Evolutionary conservation across 2,329 filamentous ascomycete genomes (phyloP).

Genomic region (Talaromyces sp.): DNA sequence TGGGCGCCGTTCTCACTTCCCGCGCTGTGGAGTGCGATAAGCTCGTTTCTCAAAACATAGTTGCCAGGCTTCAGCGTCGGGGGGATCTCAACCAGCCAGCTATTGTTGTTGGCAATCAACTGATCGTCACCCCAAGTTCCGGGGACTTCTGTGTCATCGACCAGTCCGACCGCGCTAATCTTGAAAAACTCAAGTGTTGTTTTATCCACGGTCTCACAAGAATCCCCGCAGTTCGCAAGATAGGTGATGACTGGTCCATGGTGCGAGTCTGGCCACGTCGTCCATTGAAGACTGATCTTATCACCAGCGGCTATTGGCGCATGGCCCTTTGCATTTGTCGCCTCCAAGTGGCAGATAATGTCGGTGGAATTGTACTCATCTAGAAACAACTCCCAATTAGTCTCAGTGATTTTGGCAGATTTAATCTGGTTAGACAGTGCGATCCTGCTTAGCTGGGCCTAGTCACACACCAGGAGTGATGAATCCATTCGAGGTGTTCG

Average conservation of each 20-base stretch:
- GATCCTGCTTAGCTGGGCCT: too few species aligned
- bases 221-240: conserved; percentile 60
- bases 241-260: conserved; percentile 66
- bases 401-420: too few species aligned
- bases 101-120: conserved; percentile 54
- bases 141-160: conserved; percentile 44
- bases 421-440: too few species aligned
- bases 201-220: conserved; percentile 58
- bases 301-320: conserved; percentile 62
- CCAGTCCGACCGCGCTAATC: conserved; percentile 59
- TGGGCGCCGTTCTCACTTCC: conserved; percentile 47
- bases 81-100: conserved; percentile 51
- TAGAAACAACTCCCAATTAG: too few species aligned
- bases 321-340: conserved; percentile 52
- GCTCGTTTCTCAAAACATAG: conserved; percentile 56
- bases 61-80: conserved; percentile 49
- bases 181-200: conserved; percentile 62
- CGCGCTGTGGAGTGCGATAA: conserved; percentile 54
- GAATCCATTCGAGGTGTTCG: conserved; percentile 57
- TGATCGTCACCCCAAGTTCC: conserved; percentile 59
- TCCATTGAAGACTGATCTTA: conserved; percentile 63
- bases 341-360: conserved; percentile 64
- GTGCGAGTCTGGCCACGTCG: conserved; percentile 65
- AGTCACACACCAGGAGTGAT: conserved; percentile 40
- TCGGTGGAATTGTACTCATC: conserved; percentile 51